Conservation (phyloP, 768 basidiomycete species). For the Collybiopsis confluens region DNA sequence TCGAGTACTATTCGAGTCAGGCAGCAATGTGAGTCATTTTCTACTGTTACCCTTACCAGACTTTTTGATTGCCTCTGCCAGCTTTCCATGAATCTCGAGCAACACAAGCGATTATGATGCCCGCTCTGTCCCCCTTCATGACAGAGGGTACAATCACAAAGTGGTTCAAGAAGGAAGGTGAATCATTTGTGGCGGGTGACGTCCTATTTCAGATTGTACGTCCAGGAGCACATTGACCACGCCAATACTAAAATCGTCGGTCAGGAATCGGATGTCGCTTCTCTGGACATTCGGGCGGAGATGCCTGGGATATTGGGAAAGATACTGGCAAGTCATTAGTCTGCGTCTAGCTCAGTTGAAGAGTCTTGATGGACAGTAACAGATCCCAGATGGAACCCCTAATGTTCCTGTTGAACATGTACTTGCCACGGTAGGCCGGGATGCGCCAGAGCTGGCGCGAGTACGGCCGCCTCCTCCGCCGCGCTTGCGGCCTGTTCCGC, state of each 20-base stretch:
- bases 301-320: constrained; percentile 83
- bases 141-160: constrained; percentile 75
- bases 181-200: constrained; percentile 66
- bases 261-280: constrained; percentile 55
- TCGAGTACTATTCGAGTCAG: constrained; percentile 5
- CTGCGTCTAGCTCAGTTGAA: background rate
- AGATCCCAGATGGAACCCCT: constrained; percentile 15
- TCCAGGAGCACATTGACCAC: constrained; percentile 8
- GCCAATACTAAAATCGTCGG: background rate
- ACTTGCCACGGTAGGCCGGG: constrained; percentile 71
- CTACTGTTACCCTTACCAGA: background rate
- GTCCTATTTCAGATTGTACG: constrained; percentile 72
- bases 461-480: background rate
- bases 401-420: constrained; percentile 58
- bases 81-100: constrained; percentile 8
- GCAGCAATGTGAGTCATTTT: constrained; percentile 1
- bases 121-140: constrained; percentile 89
- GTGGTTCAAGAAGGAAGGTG: constrained; percentile 80
- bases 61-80: background rate
- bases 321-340: constrained; percentile 58
- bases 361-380: background rate
- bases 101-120: constrained; percentile 52
- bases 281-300: constrained; percentile 88
- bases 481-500: background rate
- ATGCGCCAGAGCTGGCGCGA: constrained; percentile 19